Base-by-base conservation (phyloP, 2,329 filamentous ascomycete species). In the Talaromyces marneffei region DNA sequence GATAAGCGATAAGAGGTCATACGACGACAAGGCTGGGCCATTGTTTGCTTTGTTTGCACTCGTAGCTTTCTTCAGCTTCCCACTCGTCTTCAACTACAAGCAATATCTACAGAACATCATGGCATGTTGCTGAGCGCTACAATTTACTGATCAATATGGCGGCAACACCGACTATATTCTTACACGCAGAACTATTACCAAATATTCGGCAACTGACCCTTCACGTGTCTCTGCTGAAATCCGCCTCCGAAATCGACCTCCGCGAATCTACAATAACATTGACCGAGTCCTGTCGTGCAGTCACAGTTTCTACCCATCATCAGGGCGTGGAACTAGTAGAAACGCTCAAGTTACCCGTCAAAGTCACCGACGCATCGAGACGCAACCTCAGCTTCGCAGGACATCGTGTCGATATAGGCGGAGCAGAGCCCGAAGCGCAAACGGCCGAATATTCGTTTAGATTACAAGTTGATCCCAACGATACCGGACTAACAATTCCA, bases 191-290 rank as follows among this genome's bases (percentile, higher is more conserved):
- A 70, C 78, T 85, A 16, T 74, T 87, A 39, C 78, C 83, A 37
- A 82, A 87, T 64, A 85, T 87, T 64, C 81, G 83, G 44, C 84
- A 85, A 63, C 75, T 86, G 44, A 83, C 83, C 2, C 75, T 87
- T 16, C 82, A 84, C 65, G 79, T 82, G 1, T 82, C 80, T 2
- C 71, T 85, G 5, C 73, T 71, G 55, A 63, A 44, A 57, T 44
- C 9, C 46, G 60, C 50, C 10, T 42, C 35, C 40, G 56, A 33
- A 40, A 31, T 42, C 9, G 53, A 56, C 53, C 57, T 37, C 53
- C 64, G 37, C 57, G 54, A 31, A 52, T 67, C 68, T 12, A 50
- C 66, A 6, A 68, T 74, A 50, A 67, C 66, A n/a, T 65, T 77
- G 6, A 72, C 72, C 7, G 68, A 72, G 31, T 76, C 75, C 9